Evolutionary conservation across 1,139 yeast species (phyloP).

Genomic region (Scheffersomyces lignicola): DNA sequence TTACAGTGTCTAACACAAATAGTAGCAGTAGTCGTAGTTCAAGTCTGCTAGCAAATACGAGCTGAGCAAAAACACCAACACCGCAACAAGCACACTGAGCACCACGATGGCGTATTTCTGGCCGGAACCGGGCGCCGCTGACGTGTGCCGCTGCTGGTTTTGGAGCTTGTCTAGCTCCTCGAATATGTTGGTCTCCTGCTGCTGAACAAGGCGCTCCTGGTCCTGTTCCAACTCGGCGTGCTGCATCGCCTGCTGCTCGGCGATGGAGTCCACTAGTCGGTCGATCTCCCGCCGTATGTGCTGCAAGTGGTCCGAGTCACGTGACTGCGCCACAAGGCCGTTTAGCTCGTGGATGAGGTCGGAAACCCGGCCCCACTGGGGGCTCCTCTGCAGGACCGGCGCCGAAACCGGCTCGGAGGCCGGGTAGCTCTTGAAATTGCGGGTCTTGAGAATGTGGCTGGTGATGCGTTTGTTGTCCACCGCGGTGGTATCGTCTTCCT

Average conservation of each 20-base stretch:
- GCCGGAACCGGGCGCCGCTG: constrained; percentile 7
- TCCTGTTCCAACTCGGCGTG: background rate
- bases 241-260: background rate
- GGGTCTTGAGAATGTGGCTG: background rate
- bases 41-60: constrained; percentile 29
- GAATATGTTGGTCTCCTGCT: constrained; percentile 6
- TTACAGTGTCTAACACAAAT: constrained; percentile 22
- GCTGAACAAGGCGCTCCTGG: background rate
- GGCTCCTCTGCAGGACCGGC: no score
- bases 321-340: background rate
- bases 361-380: no score
- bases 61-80: constrained; percentile 13
- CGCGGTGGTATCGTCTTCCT: constrained; percentile 4
- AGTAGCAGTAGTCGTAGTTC: constrained; percentile 39
- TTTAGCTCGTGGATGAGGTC: background rate
- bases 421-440: constrained; percentile 1
- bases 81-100: constrained; percentile 4
- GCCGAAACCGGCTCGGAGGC: no score
- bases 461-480: background rate
- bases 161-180: constrained; percentile 9
- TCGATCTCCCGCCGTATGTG: background rate
- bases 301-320: background rate
- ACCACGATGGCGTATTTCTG: constrained; percentile 5
- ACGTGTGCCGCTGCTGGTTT: constrained; percentile 9
- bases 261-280: background rate